A percentile compares a stretch with the other conserved stretches of the same genome.
Evolutionary conservation across 805 yeast genomes (phyloP).

Genomic region (Middelhovenomyces tepae): DNA sequence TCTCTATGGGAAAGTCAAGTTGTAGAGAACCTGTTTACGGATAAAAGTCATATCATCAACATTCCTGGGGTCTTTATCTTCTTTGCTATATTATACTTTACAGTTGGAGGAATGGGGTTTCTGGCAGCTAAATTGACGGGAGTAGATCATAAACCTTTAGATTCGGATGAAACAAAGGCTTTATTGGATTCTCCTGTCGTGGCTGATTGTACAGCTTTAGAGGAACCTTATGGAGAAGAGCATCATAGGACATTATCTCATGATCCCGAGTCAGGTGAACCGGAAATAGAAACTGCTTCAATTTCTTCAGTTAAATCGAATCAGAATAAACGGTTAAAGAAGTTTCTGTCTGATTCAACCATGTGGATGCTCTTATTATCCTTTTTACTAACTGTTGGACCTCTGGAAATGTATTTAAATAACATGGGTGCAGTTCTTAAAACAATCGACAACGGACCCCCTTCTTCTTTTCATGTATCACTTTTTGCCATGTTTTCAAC

Average conservation of each 20-base stretch:
- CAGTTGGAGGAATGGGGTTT: constrained; percentile 19
- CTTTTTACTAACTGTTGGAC: constrained; percentile 65
- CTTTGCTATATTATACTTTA: constrained; percentile 18
- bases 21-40: constrained; percentile 22
- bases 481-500: constrained; percentile 63
- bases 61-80: constrained; percentile 13
- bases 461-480: constrained; percentile 36
- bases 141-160: constrained; percentile 4
- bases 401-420: constrained; percentile 75
- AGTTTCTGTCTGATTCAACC: constrained; percentile 42
- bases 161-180: constrained; percentile 9
- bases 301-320: constrained; percentile 14
- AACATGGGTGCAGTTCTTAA: constrained; percentile 70
- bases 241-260: too few relatives aligned
- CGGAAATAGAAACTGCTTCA: constrained; percentile 21
- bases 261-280: constrained; percentile 29
- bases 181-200: constrained; percentile 26
- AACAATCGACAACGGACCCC: constrained; percentile 24
- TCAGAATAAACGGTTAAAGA: constrained; percentile 20
- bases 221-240: constrained; percentile 22
- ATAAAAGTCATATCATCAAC: constrained; percentile 11
- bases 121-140: constrained; percentile 16
- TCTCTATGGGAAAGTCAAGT: constrained; percentile 66
- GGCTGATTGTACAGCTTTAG: constrained; percentile 14
- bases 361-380: constrained; percentile 58